Evolutionary conservation across 768 basidiomycete species (phyloP), one percentile per base, ranked within the genome.

Genomic region (Lactarius trivialis): DNA sequence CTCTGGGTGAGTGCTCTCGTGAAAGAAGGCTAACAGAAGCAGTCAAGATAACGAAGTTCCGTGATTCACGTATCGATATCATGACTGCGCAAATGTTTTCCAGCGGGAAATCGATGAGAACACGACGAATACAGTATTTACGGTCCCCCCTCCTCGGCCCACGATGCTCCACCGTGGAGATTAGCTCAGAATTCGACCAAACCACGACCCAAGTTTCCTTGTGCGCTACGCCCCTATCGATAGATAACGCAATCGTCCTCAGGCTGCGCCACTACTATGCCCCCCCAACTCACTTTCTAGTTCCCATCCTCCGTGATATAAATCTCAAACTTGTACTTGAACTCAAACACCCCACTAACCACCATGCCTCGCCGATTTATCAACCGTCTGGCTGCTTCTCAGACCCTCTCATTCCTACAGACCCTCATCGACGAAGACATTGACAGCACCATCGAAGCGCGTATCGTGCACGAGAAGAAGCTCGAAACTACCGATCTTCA

Each of bases 341-440:
- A n/a, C n/a, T 11, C 32, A 15, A 48, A 55, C 32, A 26, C 30
- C 34, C 56, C 15, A 41, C 15, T 12, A 49, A 41, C 45, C 3
- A 24, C 7, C 37, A 61, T 56, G 55, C 21, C 59, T 43, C 37
- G 36, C 26, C 5, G 24, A 0, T 36, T 39, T 5, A 12, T 14
- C 3, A 17, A 6, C 12, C 39, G 43, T 0, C 33, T 39, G 15
- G 19, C 28, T n/a, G 34, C 34, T 15, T 1, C 50, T 5, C 17
- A 21, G 28, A 7, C 52, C 14, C 15, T 17, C 5, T 19, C 24
- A 7, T 63, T 68, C 53, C 34, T 65, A 6, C 73, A 73, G 60
- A 65, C 68, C 32, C 53, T 71, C 21, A 55, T 77, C 15, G 72
- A 76, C 51, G 65, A 64, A 19, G 28, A 43, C 7, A 56, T 65